Percentiles rank a stretch among this genome's conserved stretches.
Conservation (phyloP, 1,284 basidiomycete genomes). For the Waitea zeae region DNA sequence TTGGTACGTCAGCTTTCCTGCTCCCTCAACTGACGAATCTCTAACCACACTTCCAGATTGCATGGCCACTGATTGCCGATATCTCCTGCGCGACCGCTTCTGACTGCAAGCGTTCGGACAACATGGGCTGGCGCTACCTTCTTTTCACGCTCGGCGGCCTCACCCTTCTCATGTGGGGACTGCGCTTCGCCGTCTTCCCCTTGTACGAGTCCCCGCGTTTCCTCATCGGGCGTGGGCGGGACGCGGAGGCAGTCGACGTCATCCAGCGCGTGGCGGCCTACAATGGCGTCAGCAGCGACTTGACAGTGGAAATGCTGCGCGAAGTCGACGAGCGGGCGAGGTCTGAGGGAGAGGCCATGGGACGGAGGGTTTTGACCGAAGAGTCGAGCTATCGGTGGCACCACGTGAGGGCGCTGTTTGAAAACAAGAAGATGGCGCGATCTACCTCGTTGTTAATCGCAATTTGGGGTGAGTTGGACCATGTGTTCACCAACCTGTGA, state of each 20-base stretch:
- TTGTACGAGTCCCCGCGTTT: conserved; percentile 47
- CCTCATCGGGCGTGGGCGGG: conserved; percentile 41
- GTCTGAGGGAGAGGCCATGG: conserved; percentile 6
- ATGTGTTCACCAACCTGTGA: conserved; percentile 2
- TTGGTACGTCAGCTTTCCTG: conserved; percentile 23
- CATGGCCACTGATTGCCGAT: conserved; percentile 32
- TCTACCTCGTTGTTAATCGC: conserved; percentile 35
- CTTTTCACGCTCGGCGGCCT: conserved; percentile 27
- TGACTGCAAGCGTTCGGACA: conserved; percentile 20
- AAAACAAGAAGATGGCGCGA: conserved; percentile 34
- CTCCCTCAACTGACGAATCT: conserved; percentile 10
- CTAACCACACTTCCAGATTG: conserved; percentile 14
- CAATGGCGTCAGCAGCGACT: conserved; percentile 30
- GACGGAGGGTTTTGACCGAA: conserved; percentile 15
- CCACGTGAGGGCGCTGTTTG: conserved; percentile 37
- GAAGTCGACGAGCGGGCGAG: conserved; percentile 11
- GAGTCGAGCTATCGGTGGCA: conserved; percentile 18
- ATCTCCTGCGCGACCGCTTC: conserved; percentile 21
- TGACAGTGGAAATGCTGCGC: conserved; percentile 23
- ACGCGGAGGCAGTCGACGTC: conserved; percentile 43
- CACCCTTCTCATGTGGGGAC: conserved; percentile 32
- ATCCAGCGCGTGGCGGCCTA: conserved; percentile 39
- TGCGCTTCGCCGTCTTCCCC: conserved; percentile 42
- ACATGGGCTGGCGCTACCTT: conserved; percentile 48
- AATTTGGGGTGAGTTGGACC: no score